Evolutionary conservation across 2,329 filamentous ascomycete species (phyloP), one percentile per base, ranked within the genome.

Genomic region (Verticillium isaacii): DNA sequence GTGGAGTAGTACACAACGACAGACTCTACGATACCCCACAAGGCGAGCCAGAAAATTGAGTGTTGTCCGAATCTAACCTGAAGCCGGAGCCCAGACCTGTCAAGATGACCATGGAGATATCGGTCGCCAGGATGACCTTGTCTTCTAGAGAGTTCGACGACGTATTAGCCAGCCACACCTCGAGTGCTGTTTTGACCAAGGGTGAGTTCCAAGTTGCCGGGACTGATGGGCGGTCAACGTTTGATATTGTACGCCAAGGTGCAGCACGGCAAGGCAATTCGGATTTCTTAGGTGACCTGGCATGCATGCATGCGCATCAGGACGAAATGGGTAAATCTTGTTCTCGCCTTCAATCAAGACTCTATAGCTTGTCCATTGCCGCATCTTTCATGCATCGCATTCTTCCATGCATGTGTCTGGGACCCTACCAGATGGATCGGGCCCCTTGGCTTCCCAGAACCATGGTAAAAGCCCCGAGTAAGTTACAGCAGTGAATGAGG

Each of bases 1-100:
- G n/a, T 29, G 9, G 32, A 5, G 12, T 54, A 58, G 4, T 60
- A 63, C 61, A 29, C 63, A 19, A 65, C 61, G 25, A 54, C 58
- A 34, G 59, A 56, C 50, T 65, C 63, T 9, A 65, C 61, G 8
- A 65, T 63, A 5, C 50, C 63, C 63, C 61, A 61, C 7, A 65
- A 52, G 8, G 63, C 63, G 14, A 65, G 61, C 63, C 63, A 65
- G 4, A 57, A 61, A 2, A 61, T 63, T 9, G 59, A 60, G 29
- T 61, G 63, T 41, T 62, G 63, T 23, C 56, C 60, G 41, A 63
- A 61, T 56, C 63, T 15, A 62, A 55, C 15, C 62, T 56, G 29
- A 54, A 32, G 39, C 29, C 52, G 54, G 63, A 63, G 39, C 63
- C 45, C 17, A 57, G 25, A 12, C 60, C 58, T 12, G 64, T 62